Percentiles rank a stretch among this genome's conserved stretches.
phyloP scores from a whole-genome alignment of 1,139 yeast genomes.

The Nakaseomyces nivariensis region DNA sequence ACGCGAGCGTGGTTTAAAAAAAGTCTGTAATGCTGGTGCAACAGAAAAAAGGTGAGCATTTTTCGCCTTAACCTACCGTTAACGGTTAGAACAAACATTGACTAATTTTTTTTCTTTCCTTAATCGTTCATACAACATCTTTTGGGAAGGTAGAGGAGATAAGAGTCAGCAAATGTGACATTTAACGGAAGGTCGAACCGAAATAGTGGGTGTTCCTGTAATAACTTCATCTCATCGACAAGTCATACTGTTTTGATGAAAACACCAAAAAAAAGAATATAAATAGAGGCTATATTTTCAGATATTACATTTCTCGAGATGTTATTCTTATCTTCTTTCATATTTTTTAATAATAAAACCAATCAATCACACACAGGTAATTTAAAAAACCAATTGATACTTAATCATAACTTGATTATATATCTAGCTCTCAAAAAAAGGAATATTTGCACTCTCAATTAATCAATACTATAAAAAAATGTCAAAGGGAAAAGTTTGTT shows the following conservation, averaged over 20 bases:
- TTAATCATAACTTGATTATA: no score
- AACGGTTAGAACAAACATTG: no score
- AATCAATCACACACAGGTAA: neutral
- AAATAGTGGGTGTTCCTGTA: neutral
- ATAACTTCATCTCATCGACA: neutral
- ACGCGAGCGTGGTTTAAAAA: no score
- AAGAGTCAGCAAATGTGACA: neutral
- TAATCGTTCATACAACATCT: no score
- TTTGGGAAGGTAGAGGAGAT: neutral
- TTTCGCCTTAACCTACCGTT: no score
- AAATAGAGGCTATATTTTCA: neutral
- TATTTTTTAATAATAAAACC: neutral
- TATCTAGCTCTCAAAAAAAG: no score
- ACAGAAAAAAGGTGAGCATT: no score
- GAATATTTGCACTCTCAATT: no score
- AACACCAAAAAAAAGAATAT: neutral
- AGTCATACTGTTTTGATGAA: neutral
- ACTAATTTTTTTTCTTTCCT: no score
- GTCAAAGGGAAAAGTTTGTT: conserved; percentile 97
- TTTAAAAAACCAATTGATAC: neutral
- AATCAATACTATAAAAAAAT: conserved; percentile 30
- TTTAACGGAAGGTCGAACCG: neutral
- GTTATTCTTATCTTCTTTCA: neutral
- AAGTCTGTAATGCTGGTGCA: no score
- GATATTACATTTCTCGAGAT: neutral